phyloP scores from a whole-genome alignment of 2,329 filamentous ascomycete species.

The Dryadomyces quercus-mongolicae region DNA sequence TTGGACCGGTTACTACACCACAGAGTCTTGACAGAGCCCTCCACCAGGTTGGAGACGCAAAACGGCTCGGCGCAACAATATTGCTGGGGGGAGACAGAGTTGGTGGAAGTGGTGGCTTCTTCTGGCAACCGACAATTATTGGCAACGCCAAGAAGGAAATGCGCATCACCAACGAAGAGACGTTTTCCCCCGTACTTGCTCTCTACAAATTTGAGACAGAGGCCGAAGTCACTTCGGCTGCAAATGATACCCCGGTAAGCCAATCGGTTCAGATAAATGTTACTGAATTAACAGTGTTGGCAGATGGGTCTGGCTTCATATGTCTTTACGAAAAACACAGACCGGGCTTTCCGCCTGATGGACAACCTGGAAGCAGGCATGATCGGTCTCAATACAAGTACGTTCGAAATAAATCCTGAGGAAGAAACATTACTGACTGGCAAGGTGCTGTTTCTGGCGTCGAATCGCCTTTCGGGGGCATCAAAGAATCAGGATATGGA shows the following conservation, averaged over 20 bases:
- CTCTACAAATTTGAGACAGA: slow-evolving; percentile 18
- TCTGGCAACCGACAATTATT: slow-evolving; percentile 60
- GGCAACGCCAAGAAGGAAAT: slow-evolving; percentile 28
- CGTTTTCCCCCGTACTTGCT: slow-evolving; percentile 12
- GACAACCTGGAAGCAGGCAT: slow-evolving; percentile 49
- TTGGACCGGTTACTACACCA: too few species aligned
- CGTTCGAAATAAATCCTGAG: neutral
- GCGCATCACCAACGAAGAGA: slow-evolving; percentile 12
- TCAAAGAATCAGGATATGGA: slow-evolving; percentile 14
- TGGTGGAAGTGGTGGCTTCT: slow-evolving; percentile 45
- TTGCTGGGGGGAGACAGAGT: slow-evolving; percentile 39
- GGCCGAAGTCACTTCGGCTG: slow-evolving; percentile 15
- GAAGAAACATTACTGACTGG: neutral
- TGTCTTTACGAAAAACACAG: slow-evolving; percentile 18
- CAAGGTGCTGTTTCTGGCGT: slow-evolving; percentile 7
- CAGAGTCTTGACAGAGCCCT: too few species aligned
- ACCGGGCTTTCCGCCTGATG: slow-evolving; percentile 26
- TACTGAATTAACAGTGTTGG: too few species aligned
- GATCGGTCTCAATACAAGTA: slow-evolving; percentile 27
- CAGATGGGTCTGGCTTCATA: slow-evolving; percentile 10
- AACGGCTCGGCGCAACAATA: slow-evolving; percentile 13
- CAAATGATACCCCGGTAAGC: neutral
- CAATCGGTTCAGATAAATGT: too few species aligned
- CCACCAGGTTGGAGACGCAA: slow-evolving; percentile 8
- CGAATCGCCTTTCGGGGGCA: slow-evolving; percentile 15